Evolutionary conservation across 495 filamentous ascomycete species (phyloP), one percentile per base, ranked within the genome.

Genomic region (Darksidea phi): DNA sequence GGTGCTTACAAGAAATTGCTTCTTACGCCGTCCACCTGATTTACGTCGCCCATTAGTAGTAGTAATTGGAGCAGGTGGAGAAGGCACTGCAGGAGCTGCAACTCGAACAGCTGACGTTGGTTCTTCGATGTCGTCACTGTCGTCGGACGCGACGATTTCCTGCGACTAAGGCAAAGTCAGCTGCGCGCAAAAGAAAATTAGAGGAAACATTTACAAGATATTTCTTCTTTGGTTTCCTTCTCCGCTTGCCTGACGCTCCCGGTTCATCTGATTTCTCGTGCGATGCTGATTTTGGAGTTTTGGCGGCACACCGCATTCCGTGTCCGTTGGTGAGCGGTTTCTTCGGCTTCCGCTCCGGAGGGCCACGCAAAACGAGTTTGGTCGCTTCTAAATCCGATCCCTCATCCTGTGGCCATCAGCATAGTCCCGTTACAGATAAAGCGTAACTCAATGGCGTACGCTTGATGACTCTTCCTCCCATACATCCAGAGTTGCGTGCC

Each of bases 381-480:
- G 42, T 37, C 24, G 60, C 23, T 48, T 51, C 18, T 41, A 36
- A 25, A 28, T 34, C 15, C 13, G 51, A 36, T 17, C 51, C 61
- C 47, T 50, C 59, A 17, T 59, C 54, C 60, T 57, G 17, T 7
- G 23, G 13, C 48, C 21, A 53, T 63, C 37, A 63, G 48, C 52
- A 32, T 36, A 15, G 24, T 18, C n/a, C 13, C 12, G 46, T 24
- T 5, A 18, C 5, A 26, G 28, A 24, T 15, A 17, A 43, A 32
- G 6, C 25, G 32, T 48, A 17, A 25, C 7, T n/a, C 11, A n/a
- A 5, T 6, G 24, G 48, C 61, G 54, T 37, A 64, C 61, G 18
- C 48, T 59, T n/a, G 54, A 54, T 18, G 61, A 46, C 13, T 38
- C 37, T 17, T 41, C 45, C 1, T 57, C 61, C 61, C 54, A 64